phyloP scores from a whole-genome alignment of 2,329 filamentous ascomycete genomes.

The Cytospora piceae region DNA sequence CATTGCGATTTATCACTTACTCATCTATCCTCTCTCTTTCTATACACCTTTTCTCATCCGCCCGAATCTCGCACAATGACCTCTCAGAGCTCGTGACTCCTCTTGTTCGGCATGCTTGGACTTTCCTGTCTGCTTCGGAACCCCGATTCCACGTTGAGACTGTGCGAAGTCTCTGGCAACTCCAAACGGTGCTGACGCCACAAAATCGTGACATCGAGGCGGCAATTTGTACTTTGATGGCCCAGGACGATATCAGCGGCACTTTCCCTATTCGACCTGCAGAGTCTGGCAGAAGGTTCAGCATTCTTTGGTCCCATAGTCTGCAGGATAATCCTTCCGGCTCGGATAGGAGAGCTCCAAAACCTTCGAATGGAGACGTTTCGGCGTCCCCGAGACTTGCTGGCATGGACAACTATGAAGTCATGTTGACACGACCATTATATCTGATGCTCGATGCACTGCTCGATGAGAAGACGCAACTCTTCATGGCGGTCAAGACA shows the following conservation, averaged over 20 bases:
- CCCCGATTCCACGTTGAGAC: constrained; percentile 96
- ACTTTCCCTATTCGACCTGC: constrained; percentile 53
- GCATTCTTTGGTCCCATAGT: constrained; percentile 81
- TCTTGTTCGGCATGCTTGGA: constrained; percentile 76
- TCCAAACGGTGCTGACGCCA: constrained; percentile 73
- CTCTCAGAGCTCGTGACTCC: constrained; percentile 66
- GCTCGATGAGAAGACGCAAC: constrained; percentile 70
- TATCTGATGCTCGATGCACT: constrained; percentile 82
- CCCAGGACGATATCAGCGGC: constrained; percentile 54
- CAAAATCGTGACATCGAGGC: constrained; percentile 78
- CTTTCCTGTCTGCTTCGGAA: constrained; percentile 75
- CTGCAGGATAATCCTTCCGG: constrained; percentile 59
- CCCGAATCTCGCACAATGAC: constrained; percentile 55
- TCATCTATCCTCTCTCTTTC: constrained; percentile 62
- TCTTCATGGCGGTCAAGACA: constrained; percentile 75
- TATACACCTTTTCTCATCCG: constrained; percentile 58
- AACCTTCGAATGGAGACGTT: constrained; percentile 44
- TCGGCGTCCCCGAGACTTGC: constrained; percentile 48
- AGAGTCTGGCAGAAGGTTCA: constrained; percentile 71
- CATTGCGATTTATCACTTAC: constrained; percentile 57
- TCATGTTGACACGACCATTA: constrained; percentile 79
- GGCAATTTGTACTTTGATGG: constrained; percentile 71
- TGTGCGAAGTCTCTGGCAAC: constrained; percentile 81
- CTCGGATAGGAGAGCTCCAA: constrained; percentile 54
- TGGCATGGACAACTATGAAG: constrained; percentile 66